Conservation (phyloP, 73 alveolate species). For the Effrenium voratum region DNA sequence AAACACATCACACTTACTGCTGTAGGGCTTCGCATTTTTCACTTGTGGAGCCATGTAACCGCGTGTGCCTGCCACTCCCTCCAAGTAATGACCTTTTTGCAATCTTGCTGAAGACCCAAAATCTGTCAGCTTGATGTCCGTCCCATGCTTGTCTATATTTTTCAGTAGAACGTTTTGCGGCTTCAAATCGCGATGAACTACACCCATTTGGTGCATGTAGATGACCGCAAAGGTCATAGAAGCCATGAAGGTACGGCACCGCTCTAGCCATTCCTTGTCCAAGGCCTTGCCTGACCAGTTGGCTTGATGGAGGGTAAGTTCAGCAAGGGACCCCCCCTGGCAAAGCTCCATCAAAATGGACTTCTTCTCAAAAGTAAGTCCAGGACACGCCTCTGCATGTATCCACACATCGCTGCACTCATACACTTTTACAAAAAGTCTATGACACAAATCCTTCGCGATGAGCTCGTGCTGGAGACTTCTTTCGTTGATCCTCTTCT, state of each 20-base stretch:
- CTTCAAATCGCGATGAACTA: neutral
- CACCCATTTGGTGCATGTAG: neutral
- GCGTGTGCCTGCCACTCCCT: too few relatives aligned
- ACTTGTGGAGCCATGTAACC: too few relatives aligned
- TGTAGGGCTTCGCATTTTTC: too few relatives aligned
- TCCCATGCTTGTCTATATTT: too few relatives aligned
- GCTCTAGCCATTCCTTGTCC: neutral
- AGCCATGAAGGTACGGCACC: neutral
- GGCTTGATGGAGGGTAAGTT: neutral
- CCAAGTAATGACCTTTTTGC: too few relatives aligned
- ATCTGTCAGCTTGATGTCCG: too few relatives aligned
- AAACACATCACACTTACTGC: too few relatives aligned
- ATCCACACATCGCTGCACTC: neutral
- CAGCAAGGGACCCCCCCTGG: neutral
- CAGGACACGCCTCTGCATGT: neutral
- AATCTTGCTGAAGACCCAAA: too few relatives aligned
- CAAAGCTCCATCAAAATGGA: neutral
- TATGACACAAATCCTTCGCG: neutral
- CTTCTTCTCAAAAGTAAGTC: neutral
- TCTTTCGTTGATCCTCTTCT: neutral
- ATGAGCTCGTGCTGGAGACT: neutral
- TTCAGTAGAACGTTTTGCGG: neutral
- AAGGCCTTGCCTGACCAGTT: neutral
- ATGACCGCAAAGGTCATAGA: neutral
- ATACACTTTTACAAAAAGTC: neutral